Evolutionary conservation across 2,329 filamentous ascomycete genomes (phyloP).

Genomic region (Cytospora piceae): DNA sequence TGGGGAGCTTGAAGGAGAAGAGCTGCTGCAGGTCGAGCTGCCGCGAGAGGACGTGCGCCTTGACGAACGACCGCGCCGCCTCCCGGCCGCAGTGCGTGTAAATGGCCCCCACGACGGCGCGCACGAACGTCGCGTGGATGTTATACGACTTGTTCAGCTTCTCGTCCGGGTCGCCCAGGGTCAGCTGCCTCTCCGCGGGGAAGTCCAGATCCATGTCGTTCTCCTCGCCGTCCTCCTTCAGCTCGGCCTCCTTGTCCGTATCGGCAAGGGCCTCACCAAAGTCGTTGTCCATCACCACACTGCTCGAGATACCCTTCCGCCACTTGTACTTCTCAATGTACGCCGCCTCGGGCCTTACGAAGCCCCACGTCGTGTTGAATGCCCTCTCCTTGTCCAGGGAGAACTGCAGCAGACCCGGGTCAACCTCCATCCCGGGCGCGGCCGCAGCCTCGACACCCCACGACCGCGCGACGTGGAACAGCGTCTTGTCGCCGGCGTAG

Average conservation of each 20-base stretch:
- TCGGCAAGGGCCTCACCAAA: conserved; percentile 69
- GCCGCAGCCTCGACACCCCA: conserved; percentile 94
- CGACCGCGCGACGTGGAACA: conserved; percentile 74
- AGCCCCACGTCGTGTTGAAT: conserved; percentile 54
- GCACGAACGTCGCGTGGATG: conserved; percentile 70
- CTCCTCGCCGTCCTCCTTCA: conserved; percentile 35
- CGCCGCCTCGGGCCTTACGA: conserved; percentile 54
- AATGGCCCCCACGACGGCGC: conserved; percentile 80
- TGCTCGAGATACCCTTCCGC: conserved; percentile 73
- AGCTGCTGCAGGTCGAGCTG: conserved; percentile 75
- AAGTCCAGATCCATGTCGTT: conserved; percentile 29
- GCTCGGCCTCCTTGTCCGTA: conserved; percentile 31
- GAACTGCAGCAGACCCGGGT: conserved; percentile 89
- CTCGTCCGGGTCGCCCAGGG: conserved; percentile 35
- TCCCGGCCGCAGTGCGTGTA: conserved; percentile 83
- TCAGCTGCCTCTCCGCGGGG: conserved; percentile 23
- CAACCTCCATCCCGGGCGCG: conserved; percentile 86
- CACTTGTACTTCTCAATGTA: conserved; percentile 54
- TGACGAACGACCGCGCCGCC: conserved; percentile 80
- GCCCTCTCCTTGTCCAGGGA: conserved; percentile 51
- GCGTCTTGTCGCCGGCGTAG: conserved; percentile 75
- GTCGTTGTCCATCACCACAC: conserved; percentile 80
- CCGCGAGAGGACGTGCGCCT: conserved; percentile 80
- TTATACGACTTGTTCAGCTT: conserved; percentile 38
- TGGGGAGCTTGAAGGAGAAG: conserved; percentile 84